Conservation (phyloP, 495 filamentous ascomycete species). For the Thermothielavioides terrestris region DNA sequence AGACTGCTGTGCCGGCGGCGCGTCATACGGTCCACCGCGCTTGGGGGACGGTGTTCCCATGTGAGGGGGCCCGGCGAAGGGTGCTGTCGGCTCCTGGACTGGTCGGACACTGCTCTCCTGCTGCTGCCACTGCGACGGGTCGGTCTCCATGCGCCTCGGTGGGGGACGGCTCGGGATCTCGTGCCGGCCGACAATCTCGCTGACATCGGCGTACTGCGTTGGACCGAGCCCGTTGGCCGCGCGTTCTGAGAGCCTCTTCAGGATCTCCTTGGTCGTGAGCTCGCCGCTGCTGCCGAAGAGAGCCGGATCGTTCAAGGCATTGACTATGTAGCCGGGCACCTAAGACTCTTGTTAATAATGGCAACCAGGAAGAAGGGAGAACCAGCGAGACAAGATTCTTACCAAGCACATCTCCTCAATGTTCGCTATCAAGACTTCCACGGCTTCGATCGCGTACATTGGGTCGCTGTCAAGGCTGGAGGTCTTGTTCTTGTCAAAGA, state of each 20-base stretch:
- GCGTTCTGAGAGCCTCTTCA: conserved; percentile 79
- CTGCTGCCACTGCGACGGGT: conserved; percentile 69
- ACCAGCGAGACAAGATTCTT: conserved; percentile 32
- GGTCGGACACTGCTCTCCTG: conserved; percentile 75
- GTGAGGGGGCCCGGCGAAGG: conserved; percentile 15
- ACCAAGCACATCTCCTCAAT: conserved; percentile 97
- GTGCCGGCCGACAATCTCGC: conserved; percentile 45
- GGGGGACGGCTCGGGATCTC: conserved; percentile 39
- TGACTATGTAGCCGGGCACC: conserved; percentile 88
- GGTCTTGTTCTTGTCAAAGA: conserved; percentile 60
- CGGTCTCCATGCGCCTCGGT: conserved; percentile 60
- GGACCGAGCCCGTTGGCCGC: conserved; percentile 46
- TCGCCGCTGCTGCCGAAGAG: conserved; percentile 76
- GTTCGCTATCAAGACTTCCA: conserved; percentile 79
- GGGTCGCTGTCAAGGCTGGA: conserved; percentile 67
- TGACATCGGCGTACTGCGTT: conserved; percentile 48
- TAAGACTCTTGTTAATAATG: conserved; percentile 31
- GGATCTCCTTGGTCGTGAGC: conserved; percentile 92
- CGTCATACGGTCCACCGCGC: conserved; percentile 32
- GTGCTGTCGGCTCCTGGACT: conserved; percentile 52
- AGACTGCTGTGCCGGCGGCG: conserved; percentile 13
- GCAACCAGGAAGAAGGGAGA: not conserved
- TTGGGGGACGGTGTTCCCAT: conserved; percentile 36
- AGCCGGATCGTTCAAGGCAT: conserved; percentile 70
- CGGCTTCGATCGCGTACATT: conserved; percentile 85